phyloP scores from a whole-genome alignment of 371 early-diverging fungal species.

The Phascolomyces articulosus region DNA sequence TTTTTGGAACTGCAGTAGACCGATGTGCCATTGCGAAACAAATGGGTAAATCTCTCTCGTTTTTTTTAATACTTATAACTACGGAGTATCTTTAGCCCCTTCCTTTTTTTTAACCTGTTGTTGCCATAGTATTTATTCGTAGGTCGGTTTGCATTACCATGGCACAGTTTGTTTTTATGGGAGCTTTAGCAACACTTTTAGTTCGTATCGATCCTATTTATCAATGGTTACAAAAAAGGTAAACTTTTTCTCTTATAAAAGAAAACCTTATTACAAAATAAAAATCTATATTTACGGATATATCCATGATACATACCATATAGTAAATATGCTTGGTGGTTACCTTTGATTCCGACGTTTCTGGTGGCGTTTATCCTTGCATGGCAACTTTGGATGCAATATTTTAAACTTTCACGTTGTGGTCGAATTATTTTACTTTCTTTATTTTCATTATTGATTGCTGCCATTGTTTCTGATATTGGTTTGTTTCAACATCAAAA shows the following conservation, averaged over 20 bases:
- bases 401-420: slow-evolving; percentile 32
- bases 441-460: slow-evolving; percentile 29
- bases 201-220: slow-evolving; percentile 21
- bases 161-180: slow-evolving; percentile 14
- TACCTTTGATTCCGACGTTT: slow-evolving; percentile 30
- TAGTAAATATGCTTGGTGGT: slow-evolving; percentile 43
- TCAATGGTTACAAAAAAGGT: slow-evolving; percentile 36
- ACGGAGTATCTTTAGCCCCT: too few species aligned
- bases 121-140: slow-evolving; percentile 18
- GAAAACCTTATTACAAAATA: neutral
- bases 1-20: slow-evolving; percentile 41
- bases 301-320: too few species aligned
- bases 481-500: slow-evolving; percentile 17
- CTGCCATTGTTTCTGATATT: slow-evolving; percentile 32
- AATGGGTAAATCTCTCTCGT: slow-evolving; percentile 38
- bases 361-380: slow-evolving; percentile 21
- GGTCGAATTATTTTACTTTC: slow-evolving; percentile 22
- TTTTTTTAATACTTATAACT: too few species aligned
- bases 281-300: too few species aligned
- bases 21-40: slow-evolving; percentile 32
- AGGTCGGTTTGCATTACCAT: slow-evolving; percentile 20
- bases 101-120: neutral
- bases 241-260: neutral
- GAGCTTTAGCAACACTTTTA: slow-evolving; percentile 11
- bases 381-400: slow-evolving; percentile 47